Conservation (phyloP, 441 rosid genomes). For the Erodium moschatum region DNA sequence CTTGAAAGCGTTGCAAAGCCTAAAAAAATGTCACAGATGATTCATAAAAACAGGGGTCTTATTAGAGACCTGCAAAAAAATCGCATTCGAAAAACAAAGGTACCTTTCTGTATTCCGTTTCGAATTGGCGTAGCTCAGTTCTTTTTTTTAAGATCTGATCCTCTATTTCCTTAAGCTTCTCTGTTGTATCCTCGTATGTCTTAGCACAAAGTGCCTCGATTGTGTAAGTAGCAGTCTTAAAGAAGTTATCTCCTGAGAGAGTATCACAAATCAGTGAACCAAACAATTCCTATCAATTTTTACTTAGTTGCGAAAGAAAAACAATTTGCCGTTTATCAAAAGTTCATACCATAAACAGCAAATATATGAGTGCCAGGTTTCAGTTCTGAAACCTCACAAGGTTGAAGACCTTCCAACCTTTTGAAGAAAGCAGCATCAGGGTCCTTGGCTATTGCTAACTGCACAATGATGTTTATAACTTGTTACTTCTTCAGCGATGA, state of each 20-base stretch:
- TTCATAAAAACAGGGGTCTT: not conserved
- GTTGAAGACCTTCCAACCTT: conserved; percentile 96
- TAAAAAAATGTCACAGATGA: conserved; percentile 27
- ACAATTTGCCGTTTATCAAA: not conserved
- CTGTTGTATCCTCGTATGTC: conserved; percentile 62
- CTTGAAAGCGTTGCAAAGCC: conserved; percentile 93
- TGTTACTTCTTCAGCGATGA: too few relatives aligned
- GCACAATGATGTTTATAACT: conserved; percentile 10
- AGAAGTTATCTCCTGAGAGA: conserved; percentile 79
- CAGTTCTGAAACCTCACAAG: conserved; percentile 86
- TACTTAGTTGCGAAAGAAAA: not conserved
- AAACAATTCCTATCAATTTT: not conserved
- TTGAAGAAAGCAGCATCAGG: conserved; percentile 96
- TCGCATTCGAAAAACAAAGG: not conserved
- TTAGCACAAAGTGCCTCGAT: conserved; percentile 88
- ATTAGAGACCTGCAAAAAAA: too few relatives aligned
- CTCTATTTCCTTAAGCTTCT: conserved; percentile 79
- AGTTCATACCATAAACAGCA: conserved; percentile 31
- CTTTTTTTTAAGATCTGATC: conserved; percentile 79
- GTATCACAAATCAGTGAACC: too few relatives aligned
- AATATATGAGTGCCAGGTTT: conserved; percentile 74
- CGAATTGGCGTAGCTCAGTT: conserved; percentile 79
- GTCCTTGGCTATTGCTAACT: conserved; percentile 93
- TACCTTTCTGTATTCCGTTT: conserved; percentile 87
- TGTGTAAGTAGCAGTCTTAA: conserved; percentile 80